Percentiles rank a stretch among this genome's conserved stretches.
Evolutionary conservation across 2,329 filamentous ascomycete species (phyloP).

Genomic region (Clarireedia homoeocarpa): DNA sequence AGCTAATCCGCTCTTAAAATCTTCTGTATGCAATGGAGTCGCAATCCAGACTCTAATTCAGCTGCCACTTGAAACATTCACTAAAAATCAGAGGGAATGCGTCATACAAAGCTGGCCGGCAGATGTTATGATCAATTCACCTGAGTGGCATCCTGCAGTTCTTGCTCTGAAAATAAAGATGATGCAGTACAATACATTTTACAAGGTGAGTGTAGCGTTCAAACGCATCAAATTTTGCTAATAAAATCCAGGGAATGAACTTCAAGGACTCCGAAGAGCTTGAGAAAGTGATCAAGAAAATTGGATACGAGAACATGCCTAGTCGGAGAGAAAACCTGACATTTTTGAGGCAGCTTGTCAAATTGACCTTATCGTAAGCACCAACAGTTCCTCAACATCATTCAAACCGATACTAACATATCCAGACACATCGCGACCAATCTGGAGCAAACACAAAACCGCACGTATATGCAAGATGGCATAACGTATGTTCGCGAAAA

Average conservation of each 20-base stretch:
- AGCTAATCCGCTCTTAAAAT: slow-evolving; percentile 15
- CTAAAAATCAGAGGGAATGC: slow-evolving; percentile 37
- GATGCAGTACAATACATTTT: slow-evolving; percentile 44
- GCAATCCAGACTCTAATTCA: slow-evolving; percentile 21
- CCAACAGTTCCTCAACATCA: not conserved
- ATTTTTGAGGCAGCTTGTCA: slow-evolving; percentile 17
- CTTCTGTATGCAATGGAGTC: slow-evolving; percentile 17
- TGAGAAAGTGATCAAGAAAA: slow-evolving; percentile 17
- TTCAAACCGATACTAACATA: slow-evolving; percentile 6
- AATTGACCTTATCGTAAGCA: slow-evolving; percentile 22
- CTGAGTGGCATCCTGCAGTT: slow-evolving; percentile 23
- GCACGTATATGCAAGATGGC: slow-evolving; percentile 19
- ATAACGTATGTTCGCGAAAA: slow-evolving; percentile 22
- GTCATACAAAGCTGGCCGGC: slow-evolving; percentile 32
- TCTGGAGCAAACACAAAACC: slow-evolving; percentile 24
- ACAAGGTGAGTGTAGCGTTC: slow-evolving; percentile 26
- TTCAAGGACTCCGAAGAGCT: slow-evolving; percentile 33
- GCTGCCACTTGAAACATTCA: slow-evolving; percentile 32
- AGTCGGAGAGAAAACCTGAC: not conserved
- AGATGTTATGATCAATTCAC: slow-evolving; percentile 3
- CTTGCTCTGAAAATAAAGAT: slow-evolving; percentile 42
- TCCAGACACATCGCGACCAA: slow-evolving; percentile 21
- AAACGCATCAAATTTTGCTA: not conserved
- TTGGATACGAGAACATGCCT: slow-evolving; percentile 6
- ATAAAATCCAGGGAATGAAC: slow-evolving; percentile 20